A percentile compares a stretch with the other conserved stretches of the same genome.
phyloP scores from a whole-genome alignment of 148 eudicot genomes.

The Amaranthus palmeri region DNA sequence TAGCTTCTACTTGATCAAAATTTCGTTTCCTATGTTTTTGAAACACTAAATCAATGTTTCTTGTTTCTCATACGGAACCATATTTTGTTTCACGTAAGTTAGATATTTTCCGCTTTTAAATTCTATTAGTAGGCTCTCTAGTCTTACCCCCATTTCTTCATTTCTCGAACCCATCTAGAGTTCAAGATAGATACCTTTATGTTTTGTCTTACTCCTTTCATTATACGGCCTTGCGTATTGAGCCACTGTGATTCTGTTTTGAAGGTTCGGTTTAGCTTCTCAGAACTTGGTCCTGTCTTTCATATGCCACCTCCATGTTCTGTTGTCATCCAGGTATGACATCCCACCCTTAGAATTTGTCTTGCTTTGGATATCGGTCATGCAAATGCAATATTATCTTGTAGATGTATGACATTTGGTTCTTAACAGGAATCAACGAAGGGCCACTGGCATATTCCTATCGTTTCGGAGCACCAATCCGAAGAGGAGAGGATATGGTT shows the following conservation, averaged over 20 bases:
- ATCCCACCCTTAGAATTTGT: neutral
- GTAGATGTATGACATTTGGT: neutral
- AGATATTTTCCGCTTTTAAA: neutral
- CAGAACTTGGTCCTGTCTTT: slow-evolving; percentile 63
- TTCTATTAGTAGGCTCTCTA: neutral
- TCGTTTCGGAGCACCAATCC: slow-evolving; percentile 52
- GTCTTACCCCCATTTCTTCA: neutral
- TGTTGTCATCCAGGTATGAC: slow-evolving; percentile 78
- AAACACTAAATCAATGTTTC: too few species aligned
- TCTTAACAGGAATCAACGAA: slow-evolving; percentile 62
- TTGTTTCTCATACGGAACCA: too few species aligned
- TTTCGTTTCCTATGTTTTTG: too few species aligned
- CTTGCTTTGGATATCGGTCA: neutral
- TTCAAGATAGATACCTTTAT: neutral
- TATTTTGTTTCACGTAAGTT: neutral
- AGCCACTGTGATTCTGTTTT: slow-evolving; percentile 16
- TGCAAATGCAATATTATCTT: neutral
- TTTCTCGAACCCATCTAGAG: neutral
- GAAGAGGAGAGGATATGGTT: slow-evolving; percentile 72
- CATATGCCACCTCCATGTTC: slow-evolving; percentile 95
- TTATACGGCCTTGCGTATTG: neutral
- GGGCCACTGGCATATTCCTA: slow-evolving; percentile 96
- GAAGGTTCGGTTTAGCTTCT: slow-evolving; percentile 76
- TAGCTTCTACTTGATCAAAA: too few species aligned
- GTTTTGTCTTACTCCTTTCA: neutral